A percentile compares a stretch with the other conserved stretches of the same genome.
Evolutionary conservation across 228 moss, liverwort and hornwort genomes (phyloP).

Genomic region (Sphagnum fallax): DNA sequence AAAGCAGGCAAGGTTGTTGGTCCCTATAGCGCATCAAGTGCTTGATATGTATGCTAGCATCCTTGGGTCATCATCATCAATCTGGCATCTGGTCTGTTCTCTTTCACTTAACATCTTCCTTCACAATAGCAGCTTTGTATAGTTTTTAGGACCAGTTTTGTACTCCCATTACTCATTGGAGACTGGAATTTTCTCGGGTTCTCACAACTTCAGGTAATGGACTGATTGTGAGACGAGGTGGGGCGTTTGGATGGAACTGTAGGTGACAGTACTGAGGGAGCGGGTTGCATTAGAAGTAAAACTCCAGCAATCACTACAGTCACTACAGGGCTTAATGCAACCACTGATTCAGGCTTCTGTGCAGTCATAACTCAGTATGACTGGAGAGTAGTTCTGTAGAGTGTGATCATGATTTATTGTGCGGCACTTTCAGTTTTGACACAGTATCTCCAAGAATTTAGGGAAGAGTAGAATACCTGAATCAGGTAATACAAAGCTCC

Average conservation of each 20-base stretch:
- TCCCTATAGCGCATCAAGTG: conserved; percentile 64
- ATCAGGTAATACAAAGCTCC: too few species aligned
- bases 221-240: neutral
- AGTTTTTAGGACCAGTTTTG: neutral
- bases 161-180: too few species aligned
- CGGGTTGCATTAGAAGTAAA: conserved; percentile 51
- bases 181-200: neutral
- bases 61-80: conserved; percentile 47
- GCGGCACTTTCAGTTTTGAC: too few species aligned
- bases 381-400: too few species aligned
- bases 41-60: conserved; percentile 57
- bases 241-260: conserved; percentile 2
- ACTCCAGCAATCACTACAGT: conserved; percentile 47
- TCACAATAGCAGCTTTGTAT: neutral
- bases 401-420: too few species aligned
- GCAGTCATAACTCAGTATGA: conserved; percentile 1
- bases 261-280: conserved; percentile 52
- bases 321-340: conserved; percentile 80
- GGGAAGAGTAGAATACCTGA: too few species aligned
- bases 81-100: conserved; percentile 41
- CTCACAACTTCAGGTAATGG: neutral
- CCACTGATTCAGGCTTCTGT: conserved; percentile 67
- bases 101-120: neutral
- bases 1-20: conserved; percentile 53
- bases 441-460: too few species aligned